Percentiles rank a stretch among this genome's conserved stretches.
Evolutionary conservation across 352 stramenopile genomes (phyloP).

Genomic region (Bremia lactucae): DNA sequence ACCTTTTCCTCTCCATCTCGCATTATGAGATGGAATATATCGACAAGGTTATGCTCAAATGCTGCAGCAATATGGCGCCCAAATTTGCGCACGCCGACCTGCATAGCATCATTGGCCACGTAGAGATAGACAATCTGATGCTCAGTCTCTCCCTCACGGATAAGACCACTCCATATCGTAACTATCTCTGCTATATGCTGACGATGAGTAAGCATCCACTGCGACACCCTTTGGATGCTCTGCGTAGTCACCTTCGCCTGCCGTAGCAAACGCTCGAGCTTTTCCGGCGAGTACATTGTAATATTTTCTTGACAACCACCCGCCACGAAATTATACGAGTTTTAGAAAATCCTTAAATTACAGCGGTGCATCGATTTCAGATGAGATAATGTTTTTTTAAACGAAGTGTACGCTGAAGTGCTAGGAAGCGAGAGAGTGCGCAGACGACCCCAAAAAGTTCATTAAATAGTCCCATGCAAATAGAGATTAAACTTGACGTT

Average conservation of each 20-base stretch:
- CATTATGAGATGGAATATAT: slow-evolving; percentile 61
- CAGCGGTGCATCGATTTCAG: too few relatives aligned
- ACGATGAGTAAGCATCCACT: slow-evolving; percentile 67
- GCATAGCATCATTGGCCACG: slow-evolving; percentile 80
- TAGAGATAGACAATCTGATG: slow-evolving; percentile 81
- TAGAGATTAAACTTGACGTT: too few relatives aligned
- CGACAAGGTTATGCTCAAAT: slow-evolving; percentile 50
- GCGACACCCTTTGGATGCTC: slow-evolving; percentile 72
- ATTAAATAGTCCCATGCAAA: too few relatives aligned
- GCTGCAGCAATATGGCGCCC: slow-evolving; percentile 51
- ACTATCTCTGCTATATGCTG: slow-evolving; percentile 52
- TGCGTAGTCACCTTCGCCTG: slow-evolving; percentile 69
- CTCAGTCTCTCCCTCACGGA: slow-evolving; percentile 35
- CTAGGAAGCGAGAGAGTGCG: slow-evolving; percentile 1
- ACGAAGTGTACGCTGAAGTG: slow-evolving; percentile 7
- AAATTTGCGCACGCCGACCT: slow-evolving; percentile 73
- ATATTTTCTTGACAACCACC: slow-evolving; percentile 1
- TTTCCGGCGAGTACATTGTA: slow-evolving; percentile 38
- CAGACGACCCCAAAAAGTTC: too few relatives aligned
- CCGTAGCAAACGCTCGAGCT: slow-evolving; percentile 54
- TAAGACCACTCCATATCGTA: slow-evolving; percentile 38
- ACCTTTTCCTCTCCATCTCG: slow-evolving; percentile 57
- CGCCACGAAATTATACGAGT: background rate
- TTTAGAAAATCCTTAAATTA: background rate
- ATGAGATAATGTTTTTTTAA: too few relatives aligned